A percentile compares a stretch with the other conserved stretches of the same genome.
Evolutionary conservation across 1,284 basidiomycete genomes (phyloP).

Genomic region (Paramarasmius palmivorus): DNA sequence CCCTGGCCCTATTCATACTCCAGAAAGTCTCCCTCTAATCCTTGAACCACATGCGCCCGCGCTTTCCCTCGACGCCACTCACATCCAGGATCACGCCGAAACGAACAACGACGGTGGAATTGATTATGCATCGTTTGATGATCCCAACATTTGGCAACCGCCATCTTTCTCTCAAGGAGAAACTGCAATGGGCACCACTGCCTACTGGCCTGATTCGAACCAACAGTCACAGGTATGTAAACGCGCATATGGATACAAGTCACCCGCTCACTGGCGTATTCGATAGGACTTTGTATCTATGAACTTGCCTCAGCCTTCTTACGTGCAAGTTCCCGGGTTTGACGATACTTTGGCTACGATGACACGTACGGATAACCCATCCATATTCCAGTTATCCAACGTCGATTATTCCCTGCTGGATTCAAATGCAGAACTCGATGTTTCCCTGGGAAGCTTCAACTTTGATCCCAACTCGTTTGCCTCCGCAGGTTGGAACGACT

Average conservation of each 20-base stretch:
- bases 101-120: not conserved
- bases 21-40: not conserved
- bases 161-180: not conserved
- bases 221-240: too few species aligned
- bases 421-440: conserved; percentile 35
- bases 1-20: conserved; percentile 20
- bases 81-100: not conserved
- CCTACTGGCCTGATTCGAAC: too few species aligned
- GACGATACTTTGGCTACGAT: conserved; percentile 23
- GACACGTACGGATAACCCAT: conserved; percentile 23
- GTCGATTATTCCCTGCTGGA: conserved; percentile 28
- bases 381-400: conserved; percentile 33
- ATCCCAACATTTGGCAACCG: too few species aligned
- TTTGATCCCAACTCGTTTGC: conserved; percentile 23
- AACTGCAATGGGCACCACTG: not conserved
- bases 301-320: too few species aligned
- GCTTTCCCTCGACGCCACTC: not conserved
- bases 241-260: too few species aligned
- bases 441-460: conserved; percentile 24
- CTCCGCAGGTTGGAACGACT: conserved; percentile 52
- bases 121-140: too few species aligned
- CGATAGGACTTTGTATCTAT: too few species aligned
- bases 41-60: not conserved
- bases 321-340: not conserved
- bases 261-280: too few species aligned